phyloP scores from a whole-genome alignment of 441 rosid genomes.

The Croton setiger region DNA sequence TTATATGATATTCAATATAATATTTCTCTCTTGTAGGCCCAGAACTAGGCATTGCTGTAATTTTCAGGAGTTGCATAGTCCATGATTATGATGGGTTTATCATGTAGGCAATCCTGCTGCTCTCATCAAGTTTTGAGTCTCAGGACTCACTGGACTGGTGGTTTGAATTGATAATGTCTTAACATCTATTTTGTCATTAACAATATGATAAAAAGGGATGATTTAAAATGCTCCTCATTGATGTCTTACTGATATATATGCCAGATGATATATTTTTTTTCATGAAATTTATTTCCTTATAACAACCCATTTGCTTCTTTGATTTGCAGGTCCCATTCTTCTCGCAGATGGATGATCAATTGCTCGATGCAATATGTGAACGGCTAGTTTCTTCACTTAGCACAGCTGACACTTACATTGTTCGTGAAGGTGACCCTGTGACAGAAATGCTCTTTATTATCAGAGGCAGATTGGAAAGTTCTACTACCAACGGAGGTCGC shows the following conservation, averaged over 20 bases:
- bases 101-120: background rate
- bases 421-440: constrained; percentile 92
- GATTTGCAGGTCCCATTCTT: constrained; percentile 81
- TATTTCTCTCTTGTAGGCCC: background rate
- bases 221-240: background rate
- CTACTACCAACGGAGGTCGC: constrained; percentile 90
- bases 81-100: no score
- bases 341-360: constrained; percentile 94
- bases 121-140: background rate
- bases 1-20: background rate
- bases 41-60: background rate
- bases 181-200: background rate
- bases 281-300: background rate
- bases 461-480: constrained; percentile 86
- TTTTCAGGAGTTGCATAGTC: background rate
- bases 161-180: background rate
- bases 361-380: constrained; percentile 90
- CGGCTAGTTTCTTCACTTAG: constrained; percentile 69
- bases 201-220: background rate
- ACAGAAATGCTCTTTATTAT: constrained; percentile 84
- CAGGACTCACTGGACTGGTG: background rate
- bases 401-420: constrained; percentile 75
- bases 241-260: background rate
- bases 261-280: background rate
- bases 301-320: constrained; percentile 1